Percentiles rank a stretch among this genome's conserved stretches.
Conservation (phyloP, 768 basidiomycete species). For the Obba rivulosa region DNA sequence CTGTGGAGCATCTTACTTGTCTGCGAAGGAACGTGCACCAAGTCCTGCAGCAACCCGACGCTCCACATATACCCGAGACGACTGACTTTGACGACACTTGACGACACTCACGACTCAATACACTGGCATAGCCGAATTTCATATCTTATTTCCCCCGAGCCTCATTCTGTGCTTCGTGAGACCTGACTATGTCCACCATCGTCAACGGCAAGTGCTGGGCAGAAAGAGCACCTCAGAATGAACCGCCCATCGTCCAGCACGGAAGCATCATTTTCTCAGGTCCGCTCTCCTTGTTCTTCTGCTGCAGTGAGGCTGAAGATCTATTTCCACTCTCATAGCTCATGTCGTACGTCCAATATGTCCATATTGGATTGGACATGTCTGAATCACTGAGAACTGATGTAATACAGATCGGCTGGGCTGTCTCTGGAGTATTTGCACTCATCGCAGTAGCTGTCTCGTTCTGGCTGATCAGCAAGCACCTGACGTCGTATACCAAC, state of each 20-base stretch:
- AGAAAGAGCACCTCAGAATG: conserved; percentile 36
- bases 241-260: conserved; percentile 56
- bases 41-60: no score
- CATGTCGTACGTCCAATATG: conserved; percentile 43
- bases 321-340: conserved; percentile 27
- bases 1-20: no score
- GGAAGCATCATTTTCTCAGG: conserved; percentile 60
- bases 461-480: conserved; percentile 70
- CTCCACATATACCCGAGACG: no score
- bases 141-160: no score
- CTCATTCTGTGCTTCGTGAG: no score
- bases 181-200: conserved; percentile 17
- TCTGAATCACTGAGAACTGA: background rate
- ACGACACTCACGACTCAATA: no score
- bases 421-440: conserved; percentile 56
- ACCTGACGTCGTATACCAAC: conserved; percentile 67
- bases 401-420: conserved; percentile 56
- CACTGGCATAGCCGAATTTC: no score
- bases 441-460: conserved; percentile 51
- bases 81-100: no score
- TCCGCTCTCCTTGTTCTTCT: conserved; percentile 20
- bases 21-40: no score
- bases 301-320: background rate
- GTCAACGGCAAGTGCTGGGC: conserved; percentile 29
- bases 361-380: background rate